Evolutionary conservation across 306 rosid genomes (phyloP).

Genomic region (Dalbergia cochinchinensis): DNA sequence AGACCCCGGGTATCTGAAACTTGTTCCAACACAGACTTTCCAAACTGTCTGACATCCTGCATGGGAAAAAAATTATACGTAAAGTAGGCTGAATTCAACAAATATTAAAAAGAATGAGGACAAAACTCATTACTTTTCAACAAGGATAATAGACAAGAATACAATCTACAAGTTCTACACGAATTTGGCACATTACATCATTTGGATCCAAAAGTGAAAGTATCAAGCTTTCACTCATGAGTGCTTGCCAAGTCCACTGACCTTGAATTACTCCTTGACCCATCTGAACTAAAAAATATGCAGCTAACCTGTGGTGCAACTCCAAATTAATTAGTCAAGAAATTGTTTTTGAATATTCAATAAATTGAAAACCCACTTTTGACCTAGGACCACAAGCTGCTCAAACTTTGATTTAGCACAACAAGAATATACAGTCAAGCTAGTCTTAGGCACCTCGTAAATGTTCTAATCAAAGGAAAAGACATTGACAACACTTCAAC

Average conservation of each 20-base stretch:
- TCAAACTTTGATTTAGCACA: constrained; percentile 33
- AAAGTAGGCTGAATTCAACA: constrained; percentile 29
- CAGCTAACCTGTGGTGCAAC: constrained; percentile 80
- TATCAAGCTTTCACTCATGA: constrained; percentile 90
- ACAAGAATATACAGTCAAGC: constrained; percentile 43
- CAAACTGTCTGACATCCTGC: constrained; percentile 88
- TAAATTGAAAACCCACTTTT: constrained; percentile 34
- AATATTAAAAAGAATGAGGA: constrained; percentile 25
- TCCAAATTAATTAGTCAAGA: constrained; percentile 53
- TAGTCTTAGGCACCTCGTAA: constrained; percentile 69
- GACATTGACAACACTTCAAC: constrained; percentile 78
- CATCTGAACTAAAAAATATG: constrained; percentile 78
- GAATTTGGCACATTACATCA: constrained; percentile 67
- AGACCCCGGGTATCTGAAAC: constrained; percentile 86
- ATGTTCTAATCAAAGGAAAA: constrained; percentile 70
- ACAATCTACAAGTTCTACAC: constrained; percentile 17
- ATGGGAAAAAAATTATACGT: constrained; percentile 39
- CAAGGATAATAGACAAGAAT: constrained; percentile 25
- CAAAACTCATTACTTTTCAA: constrained; percentile 36
- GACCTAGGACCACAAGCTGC: constrained; percentile 34
- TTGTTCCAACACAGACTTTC: constrained; percentile 88
- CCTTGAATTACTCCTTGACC: constrained; percentile 74
- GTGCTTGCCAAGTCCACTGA: constrained; percentile 96
- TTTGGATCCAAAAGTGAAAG: constrained; percentile 88
- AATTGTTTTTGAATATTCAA: constrained; percentile 32